Evolutionary conservation across 257 asterid species (phyloP), one percentile per base, ranked within the genome.

Genomic region (Ajuga chamaepitys): DNA sequence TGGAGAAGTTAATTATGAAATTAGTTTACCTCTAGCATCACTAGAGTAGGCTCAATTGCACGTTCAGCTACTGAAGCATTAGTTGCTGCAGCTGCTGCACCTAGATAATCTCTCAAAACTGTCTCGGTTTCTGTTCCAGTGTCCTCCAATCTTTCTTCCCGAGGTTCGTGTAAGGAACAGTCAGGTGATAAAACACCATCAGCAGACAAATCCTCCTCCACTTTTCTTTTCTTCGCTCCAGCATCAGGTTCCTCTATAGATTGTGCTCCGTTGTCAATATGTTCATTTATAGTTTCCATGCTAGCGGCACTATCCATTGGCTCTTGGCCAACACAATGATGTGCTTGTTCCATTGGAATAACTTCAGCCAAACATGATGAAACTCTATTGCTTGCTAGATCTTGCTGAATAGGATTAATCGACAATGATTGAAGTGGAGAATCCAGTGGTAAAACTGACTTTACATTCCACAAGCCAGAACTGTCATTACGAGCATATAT

Each of bases 41-140:
- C 99, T 61, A 94, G 95, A 45, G 97, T 85, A 47, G 99, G 96
- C 77, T 94, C 99, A 75, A 94, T 81, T 38, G 75, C 89, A 66
- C 88, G 91, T 84, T 94, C 99, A 48, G 97, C 88, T 51, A 82
- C 83, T 58, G 99, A 90, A 73, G 96, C 89, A 80, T 85, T 93
- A 70, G 87, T 76, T 48, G 95, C 78, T 50, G 75, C 89, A 68
- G 83, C 80, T 75, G 83, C 70, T 60, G 85, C 91, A 70, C 90
- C 88, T 78, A 75, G 92, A 80, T 77, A 68, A 74, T 83, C 97
- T 71, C 86, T 75, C 70, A 65, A 53, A 76, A 68, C 86, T 18
- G 82, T 72, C 66, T 81, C 86, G 17, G 77, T 77, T 66, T 75
- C 81, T 21, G 83, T 30, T 65, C 85, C 85, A 56, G 86, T 64